phyloP scores from a whole-genome alignment of 164 flowering plant genomes.

The Akebia trifoliata region DNA sequence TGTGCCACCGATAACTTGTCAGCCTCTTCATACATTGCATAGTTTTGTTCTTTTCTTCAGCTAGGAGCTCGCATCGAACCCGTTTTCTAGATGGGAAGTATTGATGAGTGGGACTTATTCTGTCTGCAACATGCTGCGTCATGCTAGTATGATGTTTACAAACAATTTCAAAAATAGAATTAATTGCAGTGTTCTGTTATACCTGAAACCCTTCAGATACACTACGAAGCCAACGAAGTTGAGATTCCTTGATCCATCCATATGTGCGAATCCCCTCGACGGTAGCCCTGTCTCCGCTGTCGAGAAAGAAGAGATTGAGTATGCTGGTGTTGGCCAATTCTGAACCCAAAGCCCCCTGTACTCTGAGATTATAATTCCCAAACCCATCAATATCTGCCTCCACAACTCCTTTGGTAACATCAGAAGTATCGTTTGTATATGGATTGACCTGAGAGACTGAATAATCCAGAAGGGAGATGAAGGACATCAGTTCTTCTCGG shows the following conservation, averaged over 20 bases:
- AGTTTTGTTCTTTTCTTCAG: too few relatives aligned
- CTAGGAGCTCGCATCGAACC: too few relatives aligned
- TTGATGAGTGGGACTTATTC: too few relatives aligned
- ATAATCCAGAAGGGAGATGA: constrained; percentile 75
- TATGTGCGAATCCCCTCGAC: constrained; percentile 58
- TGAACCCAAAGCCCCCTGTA: constrained; percentile 68
- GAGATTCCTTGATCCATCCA: constrained; percentile 93
- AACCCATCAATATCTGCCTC: constrained; percentile 61
- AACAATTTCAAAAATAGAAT: not conserved
- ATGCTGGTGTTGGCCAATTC: constrained; percentile 53
- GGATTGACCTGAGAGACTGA: constrained; percentile 73
- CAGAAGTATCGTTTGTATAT: constrained; percentile 15
- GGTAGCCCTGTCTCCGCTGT: constrained; percentile 71
- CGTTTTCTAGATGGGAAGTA: too few relatives aligned
- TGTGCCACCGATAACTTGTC: too few relatives aligned
- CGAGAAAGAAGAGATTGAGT: constrained; percentile 81
- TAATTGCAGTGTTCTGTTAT: too few relatives aligned
- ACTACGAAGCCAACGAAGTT: constrained; percentile 65
- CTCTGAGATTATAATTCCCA: constrained; percentile 73
- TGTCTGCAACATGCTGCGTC: too few relatives aligned
- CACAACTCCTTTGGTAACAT: constrained; percentile 7
- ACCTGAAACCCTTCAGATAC: constrained; percentile 46
- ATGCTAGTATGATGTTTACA: too few relatives aligned
- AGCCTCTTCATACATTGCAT: too few relatives aligned
- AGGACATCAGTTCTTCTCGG: constrained; percentile 77